Conservation (phyloP, 257 asterid species). For the Fraxinus anomala region DNA sequence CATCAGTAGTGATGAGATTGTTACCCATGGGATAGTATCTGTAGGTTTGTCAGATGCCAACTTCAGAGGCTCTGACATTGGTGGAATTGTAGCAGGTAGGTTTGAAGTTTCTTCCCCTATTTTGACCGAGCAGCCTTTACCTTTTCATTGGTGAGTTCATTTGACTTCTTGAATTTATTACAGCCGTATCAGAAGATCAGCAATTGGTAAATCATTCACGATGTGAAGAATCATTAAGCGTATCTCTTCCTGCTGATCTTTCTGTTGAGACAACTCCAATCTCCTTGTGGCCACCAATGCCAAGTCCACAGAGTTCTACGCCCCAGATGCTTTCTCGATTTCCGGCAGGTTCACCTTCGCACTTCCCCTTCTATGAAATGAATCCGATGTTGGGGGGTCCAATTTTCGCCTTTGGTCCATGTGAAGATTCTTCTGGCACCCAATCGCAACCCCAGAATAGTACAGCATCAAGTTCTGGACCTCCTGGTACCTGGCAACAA, state of each 20-base stretch:
- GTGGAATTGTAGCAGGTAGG: constrained; percentile 50
- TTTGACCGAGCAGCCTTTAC: constrained; percentile 7
- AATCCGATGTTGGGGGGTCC: constrained; percentile 88
- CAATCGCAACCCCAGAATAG: constrained; percentile 71
- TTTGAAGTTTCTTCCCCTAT: constrained; percentile 10
- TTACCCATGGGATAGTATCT: constrained; percentile 53
- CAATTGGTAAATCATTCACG: constrained; percentile 57
- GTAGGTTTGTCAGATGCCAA: constrained; percentile 46
- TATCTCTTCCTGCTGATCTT: constrained; percentile 97
- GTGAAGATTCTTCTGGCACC: constrained; percentile 65
- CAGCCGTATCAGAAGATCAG: constrained; percentile 58
- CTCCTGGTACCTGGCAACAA: constrained; percentile 84
- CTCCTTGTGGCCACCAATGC: constrained; percentile 84
- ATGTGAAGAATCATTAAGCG: constrained; percentile 73
- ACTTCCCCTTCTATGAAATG: constrained; percentile 90
- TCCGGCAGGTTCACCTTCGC: constrained; percentile 83
- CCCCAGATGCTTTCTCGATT: constrained; percentile 81
- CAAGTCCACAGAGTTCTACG: constrained; percentile 79
- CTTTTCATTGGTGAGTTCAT: constrained; percentile 14
- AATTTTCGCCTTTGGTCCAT: constrained; percentile 74
- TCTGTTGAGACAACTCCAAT: constrained; percentile 89
- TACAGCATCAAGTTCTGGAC: constrained; percentile 58
- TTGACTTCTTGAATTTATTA: constrained; percentile 24
- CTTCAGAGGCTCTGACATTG: constrained; percentile 48
- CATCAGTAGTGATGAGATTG: constrained; percentile 73